phyloP scores from a whole-genome alignment of 768 basidiomycete genomes.

The Epithele typhae region DNA sequence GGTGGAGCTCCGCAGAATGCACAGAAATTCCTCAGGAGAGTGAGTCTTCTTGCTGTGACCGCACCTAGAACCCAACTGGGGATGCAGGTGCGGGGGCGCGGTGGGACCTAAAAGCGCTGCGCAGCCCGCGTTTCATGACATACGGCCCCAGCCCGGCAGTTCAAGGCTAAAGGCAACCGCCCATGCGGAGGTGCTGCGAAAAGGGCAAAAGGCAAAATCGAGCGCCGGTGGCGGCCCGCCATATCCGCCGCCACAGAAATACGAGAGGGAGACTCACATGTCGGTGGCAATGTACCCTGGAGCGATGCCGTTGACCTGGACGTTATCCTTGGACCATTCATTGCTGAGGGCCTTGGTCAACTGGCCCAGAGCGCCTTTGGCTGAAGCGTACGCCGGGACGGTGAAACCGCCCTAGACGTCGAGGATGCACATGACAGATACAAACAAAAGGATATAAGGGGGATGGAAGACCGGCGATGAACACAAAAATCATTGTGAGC shows the following conservation, averaged over 20 bases:
- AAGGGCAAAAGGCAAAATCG: constrained; percentile 7
- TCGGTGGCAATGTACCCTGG: constrained; percentile 90
- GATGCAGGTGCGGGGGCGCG: no score
- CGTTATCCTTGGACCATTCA: constrained; percentile 86
- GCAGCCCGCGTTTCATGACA: no score
- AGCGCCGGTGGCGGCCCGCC: constrained; percentile 2
- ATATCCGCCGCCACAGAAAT: not conserved
- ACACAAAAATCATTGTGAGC: not conserved
- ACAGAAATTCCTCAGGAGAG: no score
- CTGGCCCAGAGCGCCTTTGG: constrained; percentile 84
- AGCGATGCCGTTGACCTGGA: constrained; percentile 85
- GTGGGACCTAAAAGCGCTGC: no score
- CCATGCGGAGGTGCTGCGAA: constrained; percentile 9
- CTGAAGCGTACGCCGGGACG: constrained; percentile 87
- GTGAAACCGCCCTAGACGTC: constrained; percentile 51
- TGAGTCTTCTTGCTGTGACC: no score
- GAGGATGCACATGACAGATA: not conserved
- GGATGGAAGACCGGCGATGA: constrained; percentile 16
- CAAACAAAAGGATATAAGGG: constrained; percentile 5
- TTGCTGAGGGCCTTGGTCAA: constrained; percentile 89
- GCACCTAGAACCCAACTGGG: no score
- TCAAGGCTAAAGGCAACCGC: constrained; percentile 15
- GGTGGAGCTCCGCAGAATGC: no score
- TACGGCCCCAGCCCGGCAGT: no score
- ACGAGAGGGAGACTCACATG: constrained; percentile 45